Conservation (phyloP, 768 basidiomycete species). For the Pulveroboletus ravenelii region DNA sequence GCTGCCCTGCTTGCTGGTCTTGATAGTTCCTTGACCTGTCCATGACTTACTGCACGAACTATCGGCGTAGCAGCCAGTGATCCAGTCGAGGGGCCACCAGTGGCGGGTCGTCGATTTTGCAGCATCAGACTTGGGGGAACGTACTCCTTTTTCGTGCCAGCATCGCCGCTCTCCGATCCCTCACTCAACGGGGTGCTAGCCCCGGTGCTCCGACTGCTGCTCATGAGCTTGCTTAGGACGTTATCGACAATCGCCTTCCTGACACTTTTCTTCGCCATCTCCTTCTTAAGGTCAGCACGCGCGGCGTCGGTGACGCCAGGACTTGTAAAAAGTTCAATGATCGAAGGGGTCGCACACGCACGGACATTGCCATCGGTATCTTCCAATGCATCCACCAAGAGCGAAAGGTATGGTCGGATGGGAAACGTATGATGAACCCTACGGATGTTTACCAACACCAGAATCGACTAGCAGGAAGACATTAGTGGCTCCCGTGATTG, state of each 20-base stretch:
- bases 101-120: slow-evolving; percentile 46
- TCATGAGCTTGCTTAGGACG: slow-evolving; percentile 64
- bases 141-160: slow-evolving; percentile 47
- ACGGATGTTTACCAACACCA: slow-evolving; percentile 69
- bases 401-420: slow-evolving; percentile 72
- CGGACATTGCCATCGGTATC: slow-evolving; percentile 90
- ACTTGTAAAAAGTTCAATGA: slow-evolving; percentile 83
- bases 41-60: slow-evolving; percentile 45
- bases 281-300: slow-evolving; percentile 89
- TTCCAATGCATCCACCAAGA: slow-evolving; percentile 81
- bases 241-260: slow-evolving; percentile 83
- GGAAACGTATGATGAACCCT: slow-evolving; percentile 69
- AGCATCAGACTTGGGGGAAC: slow-evolving; percentile 72
- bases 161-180: slow-evolving; percentile 51
- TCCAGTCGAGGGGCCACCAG: slow-evolving; percentile 24
- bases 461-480: slow-evolving; percentile 43
- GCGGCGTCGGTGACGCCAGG: slow-evolving; percentile 80
- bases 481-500: neutral
- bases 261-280: slow-evolving; percentile 79
- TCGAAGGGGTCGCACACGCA: slow-evolving; percentile 73
- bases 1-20: slow-evolving; percentile 63
- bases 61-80: slow-evolving; percentile 29
- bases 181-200: slow-evolving; percentile 48
- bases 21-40: slow-evolving; percentile 45
- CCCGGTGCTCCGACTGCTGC: slow-evolving; percentile 35